These are phyloP conservation scores for Fraxinus cuspidata DNA, from an alignment of 257 asterid species.

Conservation along the genomic window DNA sequence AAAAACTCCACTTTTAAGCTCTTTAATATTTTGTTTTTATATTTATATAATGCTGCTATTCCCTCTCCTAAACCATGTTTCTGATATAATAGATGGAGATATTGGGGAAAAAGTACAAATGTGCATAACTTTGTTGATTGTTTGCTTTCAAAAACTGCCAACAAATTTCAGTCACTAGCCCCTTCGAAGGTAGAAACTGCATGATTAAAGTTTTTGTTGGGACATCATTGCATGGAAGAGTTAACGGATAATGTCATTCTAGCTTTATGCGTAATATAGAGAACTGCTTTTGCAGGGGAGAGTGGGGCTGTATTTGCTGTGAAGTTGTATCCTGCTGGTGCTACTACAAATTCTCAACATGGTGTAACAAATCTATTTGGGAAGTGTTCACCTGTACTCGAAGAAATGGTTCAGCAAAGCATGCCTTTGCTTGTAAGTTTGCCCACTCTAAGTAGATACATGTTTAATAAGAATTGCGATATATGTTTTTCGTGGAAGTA, in stretches of 20 bases:
- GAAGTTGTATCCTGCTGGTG: slow-evolving; percentile 97
- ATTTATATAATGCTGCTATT: background rate
- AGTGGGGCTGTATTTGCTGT: slow-evolving; percentile 79
- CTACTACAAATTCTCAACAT: slow-evolving; percentile 95
- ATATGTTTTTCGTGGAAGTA: background rate
- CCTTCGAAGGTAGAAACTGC: slow-evolving; percentile 5
- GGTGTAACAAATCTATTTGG: slow-evolving; percentile 94
- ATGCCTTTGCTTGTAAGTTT: slow-evolving; percentile 81
- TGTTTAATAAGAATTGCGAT: slow-evolving; percentile 1
- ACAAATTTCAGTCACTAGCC: background rate
- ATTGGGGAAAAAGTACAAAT: background rate
- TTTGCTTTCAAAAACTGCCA: background rate
- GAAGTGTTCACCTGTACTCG: slow-evolving; percentile 87
- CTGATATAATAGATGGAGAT: background rate
- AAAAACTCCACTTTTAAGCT: background rate
- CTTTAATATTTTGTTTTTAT: background rate
- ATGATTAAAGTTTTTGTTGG: background rate
- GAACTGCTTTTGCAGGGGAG: slow-evolving; percentile 50
- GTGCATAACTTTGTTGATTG: background rate
- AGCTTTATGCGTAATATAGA: slow-evolving; percentile 19
- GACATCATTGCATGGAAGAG: background rate
- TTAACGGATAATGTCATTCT: background rate
- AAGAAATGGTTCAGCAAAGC: slow-evolving; percentile 82
- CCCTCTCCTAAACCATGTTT: background rate
- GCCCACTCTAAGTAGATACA: background rate